These are phyloP conservation scores for Gynostemma pentaphyllum DNA, from an alignment of 306 rosid genomes.

Conservation along the genomic window DNA sequence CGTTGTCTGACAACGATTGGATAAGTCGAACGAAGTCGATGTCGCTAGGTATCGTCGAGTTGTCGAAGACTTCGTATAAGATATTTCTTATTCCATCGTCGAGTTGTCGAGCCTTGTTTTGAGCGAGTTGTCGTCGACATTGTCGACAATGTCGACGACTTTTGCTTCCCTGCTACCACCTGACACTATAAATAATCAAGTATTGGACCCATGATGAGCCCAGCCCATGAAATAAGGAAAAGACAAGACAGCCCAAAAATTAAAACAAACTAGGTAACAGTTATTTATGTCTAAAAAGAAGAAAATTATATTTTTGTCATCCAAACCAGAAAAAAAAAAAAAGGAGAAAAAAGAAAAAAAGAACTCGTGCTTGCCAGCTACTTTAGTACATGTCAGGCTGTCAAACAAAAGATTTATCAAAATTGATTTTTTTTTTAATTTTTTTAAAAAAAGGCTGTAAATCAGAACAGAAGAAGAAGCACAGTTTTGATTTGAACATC, in stretches of 20 bases:
- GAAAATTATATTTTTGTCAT: neutral
- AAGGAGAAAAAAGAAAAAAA: neutral
- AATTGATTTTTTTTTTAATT: no score
- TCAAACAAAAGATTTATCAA: neutral
- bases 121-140: no score
- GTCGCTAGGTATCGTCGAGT: no score
- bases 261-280: neutral
- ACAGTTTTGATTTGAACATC: conserved; percentile 3
- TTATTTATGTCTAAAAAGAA: neutral
- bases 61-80: no score
- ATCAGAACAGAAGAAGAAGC: neutral
- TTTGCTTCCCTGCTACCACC: no score
- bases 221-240: neutral
- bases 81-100: no score
- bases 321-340: neutral
- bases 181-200: no score
- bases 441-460: conserved; percentile 1
- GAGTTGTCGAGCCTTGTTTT: no score
- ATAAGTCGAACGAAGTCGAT: no score
- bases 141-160: no score
- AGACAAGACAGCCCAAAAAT: neutral
- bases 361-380: conserved; percentile 8
- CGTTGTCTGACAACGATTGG: no score
- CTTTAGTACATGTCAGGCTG: conserved; percentile 12
- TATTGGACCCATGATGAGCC: no score